Base-by-base conservation (phyloP, 1,284 basidiomycete genomes). In the Ganoderma leucocontextum region DNA sequence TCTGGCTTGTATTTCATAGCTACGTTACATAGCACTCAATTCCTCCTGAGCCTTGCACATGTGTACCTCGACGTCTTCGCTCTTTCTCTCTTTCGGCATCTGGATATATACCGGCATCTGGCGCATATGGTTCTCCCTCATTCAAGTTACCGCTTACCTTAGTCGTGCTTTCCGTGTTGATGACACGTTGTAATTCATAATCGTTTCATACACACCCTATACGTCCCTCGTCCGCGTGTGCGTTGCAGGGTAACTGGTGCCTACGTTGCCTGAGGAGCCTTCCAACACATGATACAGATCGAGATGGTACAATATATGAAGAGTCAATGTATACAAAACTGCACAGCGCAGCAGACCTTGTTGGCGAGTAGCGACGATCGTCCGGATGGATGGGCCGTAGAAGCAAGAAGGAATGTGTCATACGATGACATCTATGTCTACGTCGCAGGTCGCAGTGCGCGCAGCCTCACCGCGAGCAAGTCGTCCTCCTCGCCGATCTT, bases 401-500 rank as follows among this genome's bases (percentile, higher is more conserved):
- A 9, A 57, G 36, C 1, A n/a, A 58, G 55, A 10, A 36, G 35
- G 35, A n/a, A 53, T 12, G 55, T 58, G 19, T 38, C 25, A 52
- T 52, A 13, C 12, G 12, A n/a, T 39, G 57, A 10, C 19, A 6
- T 39, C 19, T 22, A 12, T n/a, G 33, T 10, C 53, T 68, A 94
- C 73, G 87, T 86, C 12, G 91, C 89, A 29, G 95, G 95, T 72
- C 95, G 83, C 71, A 96, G 81, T 0, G 95, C 95, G 69, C 95
- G 85, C 75, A 96, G 79, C 71, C 95, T 85, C 75, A 95, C 92
- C 2, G 91, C 95, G 53, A 98, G 82, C 76, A 88, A 89, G 66
- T 88, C 86, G 75, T 97, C 96, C 79, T 96, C 94, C 77, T 94
- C 91, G 17, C 87, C 82, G 68, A 91, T 78, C 67, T 85, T 85